phyloP scores from a whole-genome alignment of 345 rosid species.

The Populus davidiana region DNA sequence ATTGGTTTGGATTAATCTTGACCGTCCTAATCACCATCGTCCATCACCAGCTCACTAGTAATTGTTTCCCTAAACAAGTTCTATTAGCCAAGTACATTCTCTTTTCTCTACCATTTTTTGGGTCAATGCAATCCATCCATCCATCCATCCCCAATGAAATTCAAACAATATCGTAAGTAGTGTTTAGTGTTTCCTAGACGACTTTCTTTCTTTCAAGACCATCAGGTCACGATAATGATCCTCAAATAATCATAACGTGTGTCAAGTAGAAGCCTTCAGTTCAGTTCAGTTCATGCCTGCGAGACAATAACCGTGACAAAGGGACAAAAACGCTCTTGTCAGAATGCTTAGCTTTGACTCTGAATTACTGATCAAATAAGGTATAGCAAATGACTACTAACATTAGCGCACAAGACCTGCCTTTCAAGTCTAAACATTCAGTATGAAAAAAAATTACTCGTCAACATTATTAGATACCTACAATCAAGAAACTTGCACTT shows the following conservation, averaged over 20 bases:
- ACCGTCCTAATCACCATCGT: background rate
- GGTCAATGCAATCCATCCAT: too few species aligned
- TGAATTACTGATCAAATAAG: background rate
- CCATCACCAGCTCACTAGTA: background rate
- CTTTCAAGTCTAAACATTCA: constrained; percentile 11
- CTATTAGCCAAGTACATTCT: background rate
- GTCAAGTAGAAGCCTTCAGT: background rate
- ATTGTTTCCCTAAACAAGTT: background rate
- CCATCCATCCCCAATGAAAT: too few species aligned
- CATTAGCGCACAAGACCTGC: background rate
- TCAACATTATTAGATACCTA: background rate
- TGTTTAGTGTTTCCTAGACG: too few species aligned
- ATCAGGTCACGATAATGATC: background rate
- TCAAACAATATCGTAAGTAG: too few species aligned
- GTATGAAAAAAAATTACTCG: background rate
- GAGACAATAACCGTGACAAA: background rate
- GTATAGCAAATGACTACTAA: constrained; percentile 6
- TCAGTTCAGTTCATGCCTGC: background rate
- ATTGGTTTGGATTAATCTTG: background rate
- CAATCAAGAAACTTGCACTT: background rate
- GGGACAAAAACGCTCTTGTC: background rate
- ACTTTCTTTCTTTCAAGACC: background rate
- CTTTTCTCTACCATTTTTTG: background rate
- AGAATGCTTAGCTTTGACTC: background rate
- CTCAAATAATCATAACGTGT: background rate